Percentiles rank a stretch among this genome's conserved stretches.
Conservation (phyloP, 139 green algal species). For the Closterium sp. region DNA sequence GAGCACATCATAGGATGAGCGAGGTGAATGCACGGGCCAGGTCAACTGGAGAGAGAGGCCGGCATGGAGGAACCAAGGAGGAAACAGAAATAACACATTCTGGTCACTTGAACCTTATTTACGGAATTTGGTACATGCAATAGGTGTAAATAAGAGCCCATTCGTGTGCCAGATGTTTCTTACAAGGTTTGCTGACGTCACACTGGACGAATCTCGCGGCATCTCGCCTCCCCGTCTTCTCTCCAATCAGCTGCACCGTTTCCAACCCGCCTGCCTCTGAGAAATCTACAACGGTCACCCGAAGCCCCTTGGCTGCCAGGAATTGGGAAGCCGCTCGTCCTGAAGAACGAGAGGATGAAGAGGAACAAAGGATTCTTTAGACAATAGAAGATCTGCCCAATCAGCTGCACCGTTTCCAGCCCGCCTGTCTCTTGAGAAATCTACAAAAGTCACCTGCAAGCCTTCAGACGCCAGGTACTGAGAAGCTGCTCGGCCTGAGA, state of each 20-base stretch:
- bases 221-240: neutral
- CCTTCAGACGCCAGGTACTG: conserved; percentile 32
- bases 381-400: too few species aligned
- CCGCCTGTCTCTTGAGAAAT: conserved; percentile 34
- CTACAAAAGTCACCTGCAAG: conserved; percentile 33
- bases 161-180: neutral
- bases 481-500: conserved; percentile 23
- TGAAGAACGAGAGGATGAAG: too few species aligned
- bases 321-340: conserved; percentile 14
- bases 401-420: conserved; percentile 11
- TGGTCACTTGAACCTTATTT: too few species aligned
- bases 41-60: conserved; percentile 15
- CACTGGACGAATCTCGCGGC: conserved; percentile 44
- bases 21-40: conserved; percentile 8
- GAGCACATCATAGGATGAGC: conserved; percentile 25
- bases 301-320: conserved; percentile 23
- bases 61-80: neutral
- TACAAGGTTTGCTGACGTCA: conserved; percentile 45
- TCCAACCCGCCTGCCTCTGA: conserved; percentile 19
- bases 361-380: too few species aligned
- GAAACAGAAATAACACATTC: neutral
- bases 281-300: conserved; percentile 48
- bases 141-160: too few species aligned
- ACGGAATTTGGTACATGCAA: too few species aligned
- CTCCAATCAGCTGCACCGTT: conserved; percentile 21